Base-by-base conservation (phyloP, 1,139 yeast species). In the Blastobotrys apis region DNA sequence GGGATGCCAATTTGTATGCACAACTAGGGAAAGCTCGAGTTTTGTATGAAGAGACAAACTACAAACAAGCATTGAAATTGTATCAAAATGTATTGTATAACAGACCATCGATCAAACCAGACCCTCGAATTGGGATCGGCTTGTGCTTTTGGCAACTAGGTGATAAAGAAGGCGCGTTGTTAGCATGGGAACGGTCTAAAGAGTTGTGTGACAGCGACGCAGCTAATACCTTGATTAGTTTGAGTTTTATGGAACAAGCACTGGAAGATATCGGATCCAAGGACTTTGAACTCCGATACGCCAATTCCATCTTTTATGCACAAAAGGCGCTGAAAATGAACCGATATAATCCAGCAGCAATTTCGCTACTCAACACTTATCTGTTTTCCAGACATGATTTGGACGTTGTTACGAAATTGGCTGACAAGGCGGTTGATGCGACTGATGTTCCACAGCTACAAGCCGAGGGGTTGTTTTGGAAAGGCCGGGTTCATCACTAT, bases 51-150 rank as follows among this genome's bases (percentile, higher is more conserved):
- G 84, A 82, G 63, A 80, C 78, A 51, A 84, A 85, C 60, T 88
- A 81, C 64, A 64, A 75, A 26, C 79, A 74, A 6, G 92, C 97
- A 15, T 74, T 92, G 55, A 83, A 82, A 60, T 65, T 84, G 37
- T 92, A 84, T 64, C 99, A 92, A 67, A 85, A 82, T 53, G 82
- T 86, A 8, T 71, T 92, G 53, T 74, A 81, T 38, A 72, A 82
- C 42, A 81, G 87, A 52, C 97, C 97, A 1, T 49, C 54, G 31
- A 70, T 84, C 59, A 75, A 75, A 52, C 97, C 97, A 1, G 98
- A 92, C 64, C 95, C 98, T 17, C 74, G 99, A 65, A 75, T 92
- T 47, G 99, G 98, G 20, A 81, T 92, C 53, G 99, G 98, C 33
- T 71, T 92, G 55, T 90, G 97, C 64, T 90, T 82, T 61, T 92